These are phyloP conservation scores for Penicillium sclerotigenum DNA, from an alignment of 2,329 filamentous ascomycete genomes.

Conservation along the genomic window DNA sequence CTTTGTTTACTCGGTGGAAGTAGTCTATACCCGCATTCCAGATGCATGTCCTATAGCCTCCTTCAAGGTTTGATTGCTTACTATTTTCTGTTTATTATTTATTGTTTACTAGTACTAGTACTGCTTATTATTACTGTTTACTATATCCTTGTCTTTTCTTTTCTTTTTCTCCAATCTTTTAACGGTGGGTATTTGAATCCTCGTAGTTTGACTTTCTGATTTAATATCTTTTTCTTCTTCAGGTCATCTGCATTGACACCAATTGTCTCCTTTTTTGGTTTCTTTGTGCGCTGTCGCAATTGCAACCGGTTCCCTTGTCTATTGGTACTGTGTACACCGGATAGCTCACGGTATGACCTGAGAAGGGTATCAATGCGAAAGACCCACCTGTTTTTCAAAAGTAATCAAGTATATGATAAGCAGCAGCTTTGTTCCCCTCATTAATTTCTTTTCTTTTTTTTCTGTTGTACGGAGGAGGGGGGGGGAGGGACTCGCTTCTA, in stretches of 20 bases:
- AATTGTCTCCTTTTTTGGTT: not conserved
- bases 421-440: conserved; percentile 12
- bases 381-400: conserved; percentile 31
- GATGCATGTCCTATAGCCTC: not conserved
- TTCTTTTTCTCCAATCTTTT: not conserved
- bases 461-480: conserved; percentile 11
- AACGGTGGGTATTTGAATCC: conserved; percentile 7
- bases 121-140: not conserved
- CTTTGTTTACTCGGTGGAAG: not conserved
- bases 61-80: not conserved
- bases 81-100: not conserved
- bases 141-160: not conserved
- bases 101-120: not conserved
- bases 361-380: conserved; percentile 14
- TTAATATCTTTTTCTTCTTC: conserved; percentile 8
- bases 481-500: not conserved
- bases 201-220: not conserved
- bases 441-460: conserved; percentile 13
- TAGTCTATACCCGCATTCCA: conserved; percentile 1
- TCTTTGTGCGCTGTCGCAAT: conserved; percentile 19
- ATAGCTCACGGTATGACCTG: conserved; percentile 17
- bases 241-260: conserved; percentile 14
- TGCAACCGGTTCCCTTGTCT: conserved; percentile 7
- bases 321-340: conserved; percentile 6
- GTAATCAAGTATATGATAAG: conserved; percentile 19